Evolutionary conservation across 208 protist species (phyloP), one percentile per base, ranked within the genome.

Genomic region (Acanthamoeba sp.): DNA sequence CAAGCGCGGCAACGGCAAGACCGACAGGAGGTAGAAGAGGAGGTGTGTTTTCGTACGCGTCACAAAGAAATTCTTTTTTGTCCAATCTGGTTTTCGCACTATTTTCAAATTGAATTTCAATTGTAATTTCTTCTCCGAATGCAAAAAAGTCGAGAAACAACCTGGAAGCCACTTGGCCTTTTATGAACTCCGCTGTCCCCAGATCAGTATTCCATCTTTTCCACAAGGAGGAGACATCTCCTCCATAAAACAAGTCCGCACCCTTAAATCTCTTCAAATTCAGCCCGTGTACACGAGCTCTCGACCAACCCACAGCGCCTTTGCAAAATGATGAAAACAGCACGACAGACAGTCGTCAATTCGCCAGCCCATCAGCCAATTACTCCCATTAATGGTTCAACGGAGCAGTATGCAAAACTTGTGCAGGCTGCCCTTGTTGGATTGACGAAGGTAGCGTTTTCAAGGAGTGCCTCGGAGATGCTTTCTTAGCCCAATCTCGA

Each of bases 1-100:
- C 94, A 99, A 99, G 98, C 98, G 98, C 91, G 95, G 95, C n/a
- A 94, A 93, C 48, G 98, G 98, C 94, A 98, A 95, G 80, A 98
- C 93, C 82, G 82, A 90, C 7, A 82, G 73, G 73, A 82, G 73
- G 38, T 82, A 36, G n/a, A 36, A 32, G n/a, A 32, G 73, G 6
- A 42, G 12, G 38, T 22, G 18, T 52, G 36, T 82, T 45, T 82
- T 20, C 38, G 38, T 16, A 3, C 29, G 27, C 6, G 59, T 32
- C 3, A 12, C 45, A 50, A 69, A 69, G 29, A 69, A 42, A n/a
- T 78, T 78, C 32, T 38, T 73, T 73, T 73, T 73, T 36, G 27
- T 73, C 27, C 29, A 38, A 73, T 27, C n/a, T 66, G 24, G 3
- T 66, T 66, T 66, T 29, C 57, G 24, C 2, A 66, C 6, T 66